Percentiles rank a stretch among this genome's conserved stretches.
These are phyloP conservation scores for Galerina marginata DNA, from an alignment of 768 basidiomycete species.

Conservation along the genomic window DNA sequence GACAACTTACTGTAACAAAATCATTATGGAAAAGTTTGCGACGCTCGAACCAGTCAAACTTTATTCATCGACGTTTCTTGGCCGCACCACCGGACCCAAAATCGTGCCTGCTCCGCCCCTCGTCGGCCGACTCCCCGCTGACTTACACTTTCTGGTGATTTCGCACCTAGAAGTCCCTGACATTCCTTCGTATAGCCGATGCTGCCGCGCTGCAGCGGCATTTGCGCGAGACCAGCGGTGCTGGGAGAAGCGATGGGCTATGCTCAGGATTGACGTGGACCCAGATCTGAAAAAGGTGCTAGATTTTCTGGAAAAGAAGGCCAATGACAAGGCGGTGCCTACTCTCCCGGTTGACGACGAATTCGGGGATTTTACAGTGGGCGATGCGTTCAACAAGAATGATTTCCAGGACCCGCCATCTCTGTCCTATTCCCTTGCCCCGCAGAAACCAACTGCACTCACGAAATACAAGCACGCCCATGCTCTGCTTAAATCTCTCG, in stretches of 20 bases:
- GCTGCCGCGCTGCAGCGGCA: slow-evolving; percentile 64
- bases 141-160: slow-evolving; percentile 78
- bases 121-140: slow-evolving; percentile 82
- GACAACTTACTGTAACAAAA: too few relatives aligned
- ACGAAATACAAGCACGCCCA: slow-evolving; percentile 72
- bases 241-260: slow-evolving; percentile 79
- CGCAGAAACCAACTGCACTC: slow-evolving; percentile 24
- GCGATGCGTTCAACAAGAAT: slow-evolving; percentile 49
- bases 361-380: slow-evolving; percentile 84
- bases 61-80: slow-evolving; percentile 37
- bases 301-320: slow-evolving; percentile 61
- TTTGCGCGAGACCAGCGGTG: slow-evolving; percentile 73
- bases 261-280: slow-evolving; percentile 54
- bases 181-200: slow-evolving; percentile 74
- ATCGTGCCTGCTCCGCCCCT: slow-evolving; percentile 2
- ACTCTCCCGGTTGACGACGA: slow-evolving; percentile 79
- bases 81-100: slow-evolving; percentile 24
- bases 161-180: slow-evolving; percentile 80
- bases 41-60: slow-evolving; percentile 78
- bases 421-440: slow-evolving; percentile 22
- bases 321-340: slow-evolving; percentile 57
- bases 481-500: slow-evolving; percentile 62
- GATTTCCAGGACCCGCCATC: slow-evolving; percentile 30
- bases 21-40: slow-evolving; percentile 82
- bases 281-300: slow-evolving; percentile 52